Evolutionary conservation across 139 green algal species (phyloP), one percentile per base, ranked within the genome.

Genomic region (Pseudopediastrum boryanum): DNA sequence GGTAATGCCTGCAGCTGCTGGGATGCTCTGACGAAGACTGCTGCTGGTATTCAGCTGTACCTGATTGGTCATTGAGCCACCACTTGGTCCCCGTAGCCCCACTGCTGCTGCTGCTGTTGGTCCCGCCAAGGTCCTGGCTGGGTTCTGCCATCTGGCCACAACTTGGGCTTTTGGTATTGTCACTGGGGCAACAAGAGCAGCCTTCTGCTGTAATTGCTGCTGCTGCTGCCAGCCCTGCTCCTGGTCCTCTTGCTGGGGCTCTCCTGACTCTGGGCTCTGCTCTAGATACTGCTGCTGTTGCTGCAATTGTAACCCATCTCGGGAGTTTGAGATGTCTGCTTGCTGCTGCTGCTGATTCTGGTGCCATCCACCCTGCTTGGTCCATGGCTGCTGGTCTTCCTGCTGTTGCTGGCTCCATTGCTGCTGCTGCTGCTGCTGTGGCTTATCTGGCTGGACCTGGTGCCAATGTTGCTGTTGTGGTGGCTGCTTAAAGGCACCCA

Each of bases 351-450:
- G n/a, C n/a, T n/a, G n/a, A n/a, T n/a, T n/a, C n/a, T n/a, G n/a
- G n/a, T n/a, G n/a, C n/a, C 33, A n/a, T n/a, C 39, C 64, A 23
- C 39, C 12, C 56, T 29, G 16, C 56, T 1, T 10, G 12, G 56
- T 41, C 36, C 13, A n/a, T 10, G 36, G 25, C 16, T 76, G 69
- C 25, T 10, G 13, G 10, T 33, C 31, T 33, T 35, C 48, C n/a
- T 33, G 29, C 16, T 36, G 68, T 5, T 21, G 6, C 44, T 25
- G 13, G 59, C 25, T 35, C 42, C 7, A 8, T 19, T 54, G 39
- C 38, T 68, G 70, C 50, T 59, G 2, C 16, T 76, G 68, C 31
- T 52, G 50, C 70, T 77, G 70, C 58, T 19, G 36, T 27, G 51
- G 25, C 6, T 4, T 3, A n/a, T n/a, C 51, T 7, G 10, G 54